Evolutionary conservation across 2,329 filamentous ascomycete genomes (phyloP).

Genomic region (Cadophora gregata): DNA sequence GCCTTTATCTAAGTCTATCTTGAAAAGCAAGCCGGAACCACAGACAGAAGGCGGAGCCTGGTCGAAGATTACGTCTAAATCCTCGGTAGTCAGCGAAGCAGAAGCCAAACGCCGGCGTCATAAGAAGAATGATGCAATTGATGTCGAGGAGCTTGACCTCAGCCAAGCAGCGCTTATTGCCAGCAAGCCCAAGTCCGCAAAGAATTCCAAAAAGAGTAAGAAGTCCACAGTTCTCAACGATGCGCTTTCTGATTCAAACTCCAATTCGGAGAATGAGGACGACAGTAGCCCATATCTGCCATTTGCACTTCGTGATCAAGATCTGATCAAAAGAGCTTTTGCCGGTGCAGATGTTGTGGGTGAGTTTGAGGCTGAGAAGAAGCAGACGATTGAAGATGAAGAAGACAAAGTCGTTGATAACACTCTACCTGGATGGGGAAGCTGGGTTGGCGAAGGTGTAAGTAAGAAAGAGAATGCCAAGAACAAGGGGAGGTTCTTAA

Average conservation of each 20-base stretch:
- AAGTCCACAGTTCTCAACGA: constrained; percentile 30
- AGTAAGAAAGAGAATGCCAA: constrained; percentile 70
- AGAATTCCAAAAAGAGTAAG: constrained; percentile 34
- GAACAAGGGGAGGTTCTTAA: constrained; percentile 66
- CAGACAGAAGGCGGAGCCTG: constrained; percentile 43
- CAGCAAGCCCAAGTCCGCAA: constrained; percentile 35
- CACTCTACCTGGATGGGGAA: constrained; percentile 93
- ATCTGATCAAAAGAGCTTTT: constrained; percentile 82
- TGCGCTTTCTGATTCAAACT: constrained; percentile 35
- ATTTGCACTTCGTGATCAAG: constrained; percentile 63
- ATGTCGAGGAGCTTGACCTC: constrained; percentile 43
- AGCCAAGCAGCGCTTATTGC: constrained; percentile 43
- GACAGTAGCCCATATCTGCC: constrained; percentile 60
- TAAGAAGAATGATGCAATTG: constrained; percentile 42
- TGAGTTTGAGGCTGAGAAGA: constrained; percentile 84
- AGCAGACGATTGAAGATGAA: constrained; percentile 72
- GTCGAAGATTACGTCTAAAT: constrained; percentile 41
- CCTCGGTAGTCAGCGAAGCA: constrained; percentile 34
- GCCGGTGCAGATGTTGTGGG: constrained; percentile 84
- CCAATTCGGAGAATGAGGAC: constrained; percentile 45
- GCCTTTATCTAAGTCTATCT: constrained; percentile 3
- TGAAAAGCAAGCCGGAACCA: constrained; percentile 25
- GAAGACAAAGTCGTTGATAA: constrained; percentile 83
- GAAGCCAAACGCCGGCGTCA: constrained; percentile 43
- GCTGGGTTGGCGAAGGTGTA: constrained; percentile 86